phyloP scores from a whole-genome alignment of 371 early-diverging fungal genomes.

The Saksenaea vasiformis region DNA sequence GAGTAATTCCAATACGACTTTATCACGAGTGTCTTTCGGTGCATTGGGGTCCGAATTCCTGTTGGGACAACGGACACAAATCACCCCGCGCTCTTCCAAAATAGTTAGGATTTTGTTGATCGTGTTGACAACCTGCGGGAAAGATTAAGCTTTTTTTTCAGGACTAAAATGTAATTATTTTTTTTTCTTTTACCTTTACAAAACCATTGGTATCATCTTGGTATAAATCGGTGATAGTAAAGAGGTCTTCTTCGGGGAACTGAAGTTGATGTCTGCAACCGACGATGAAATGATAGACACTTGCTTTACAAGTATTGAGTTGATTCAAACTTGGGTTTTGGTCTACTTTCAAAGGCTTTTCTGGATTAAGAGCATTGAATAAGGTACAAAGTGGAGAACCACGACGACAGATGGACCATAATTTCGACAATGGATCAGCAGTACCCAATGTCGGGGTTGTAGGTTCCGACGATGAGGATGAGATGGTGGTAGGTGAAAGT shows the following conservation, averaged over 20 bases:
- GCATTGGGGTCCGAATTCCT: slow-evolving; percentile 56
- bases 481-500: slow-evolving; percentile 9
- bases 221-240: slow-evolving; percentile 85
- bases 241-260: slow-evolving; percentile 76
- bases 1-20: slow-evolving; percentile 85
- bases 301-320: slow-evolving; percentile 79
- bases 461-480: slow-evolving; percentile 30
- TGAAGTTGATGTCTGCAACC: slow-evolving; percentile 70
- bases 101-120: slow-evolving; percentile 67
- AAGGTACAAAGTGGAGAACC: slow-evolving; percentile 85
- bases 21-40: slow-evolving; percentile 82
- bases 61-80: slow-evolving; percentile 50
- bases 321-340: slow-evolving; percentile 57
- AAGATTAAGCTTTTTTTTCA: slow-evolving; percentile 3
- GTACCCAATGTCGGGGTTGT: slow-evolving; percentile 28
- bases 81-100: slow-evolving; percentile 67
- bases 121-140: slow-evolving; percentile 60
- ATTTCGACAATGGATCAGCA: slow-evolving; percentile 79
- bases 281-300: slow-evolving; percentile 78
- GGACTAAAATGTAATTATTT: neutral
- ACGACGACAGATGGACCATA: slow-evolving; percentile 87
- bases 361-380: slow-evolving; percentile 74
- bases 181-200: slow-evolving; percentile 73
- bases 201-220: slow-evolving; percentile 94
- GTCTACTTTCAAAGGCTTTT: slow-evolving; percentile 54